Evolutionary conservation across 2,329 filamentous ascomycete genomes (phyloP), one percentile per base, ranked within the genome.

Genomic region (Alternaria burnsii): DNA sequence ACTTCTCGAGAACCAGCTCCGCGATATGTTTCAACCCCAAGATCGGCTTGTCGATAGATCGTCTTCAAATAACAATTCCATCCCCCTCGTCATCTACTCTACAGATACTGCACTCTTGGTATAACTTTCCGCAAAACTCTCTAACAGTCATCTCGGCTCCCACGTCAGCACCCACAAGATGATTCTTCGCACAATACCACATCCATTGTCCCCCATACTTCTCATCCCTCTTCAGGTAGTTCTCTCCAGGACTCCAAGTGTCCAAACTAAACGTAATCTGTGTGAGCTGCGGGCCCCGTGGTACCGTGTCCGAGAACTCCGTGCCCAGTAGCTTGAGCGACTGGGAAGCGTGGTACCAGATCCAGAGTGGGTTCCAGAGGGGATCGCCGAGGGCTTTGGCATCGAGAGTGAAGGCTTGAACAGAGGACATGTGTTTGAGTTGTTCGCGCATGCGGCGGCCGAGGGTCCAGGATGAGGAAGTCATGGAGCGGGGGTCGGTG

Each of bases 361-460:
- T 72, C 76, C 76, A 78, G 1, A 79, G 67, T 9, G 78, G 78
- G 42, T 79, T 79, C 78, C 78, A 79, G 11, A 79, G 68, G 7
- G 75, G 75, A 48, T 79, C 75, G 3, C 75, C 74, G 18, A 78
- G 70, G 24, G 78, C 77, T 56, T 74, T 76, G 38, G 76, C 73
- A 34, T 75, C 58, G 58, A 76, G 65, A 18, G 72, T 69, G 52
- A 74, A 65, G 28, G 64, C 58, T 20, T 62, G 58, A 38, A 71
- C 66, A 16, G 64, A 65, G 1, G 52, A 38, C n/a, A 75, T 62
- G 26, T 57, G 42, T 14, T 63, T 61, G 41, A 76, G 66, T 63
- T 74, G 60, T 43, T 58, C 55, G 58, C 72, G 66, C 57, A 74
- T 63, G 22, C 70, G 72, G 28, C 61, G 62, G 14, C 74, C 74